Base-by-base conservation (phyloP, 176 grass and related monocot species). In the Oryza longistaminata region DNA sequence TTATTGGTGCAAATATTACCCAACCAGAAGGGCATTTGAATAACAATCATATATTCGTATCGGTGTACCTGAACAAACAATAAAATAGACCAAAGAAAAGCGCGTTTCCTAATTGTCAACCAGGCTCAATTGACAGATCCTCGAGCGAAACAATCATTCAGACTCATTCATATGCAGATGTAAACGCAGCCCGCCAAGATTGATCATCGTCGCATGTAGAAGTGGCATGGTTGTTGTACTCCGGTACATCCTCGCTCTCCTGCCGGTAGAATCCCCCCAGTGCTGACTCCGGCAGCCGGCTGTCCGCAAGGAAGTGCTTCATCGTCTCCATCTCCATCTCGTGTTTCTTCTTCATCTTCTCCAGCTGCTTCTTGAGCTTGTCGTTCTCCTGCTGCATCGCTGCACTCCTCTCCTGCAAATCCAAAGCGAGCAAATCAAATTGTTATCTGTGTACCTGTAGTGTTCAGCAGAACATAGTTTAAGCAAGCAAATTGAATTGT, bases 291-390 rank as follows among this genome's bases (percentile, higher is more conserved):
- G 93, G 97, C 17, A 96, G 84, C 48, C 94, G 94, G 84, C 97
- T 99, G 78, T 94, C 97, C 0, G 90, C 91, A 11, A 99, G 92
- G 89, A 91, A 95, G 81, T 91, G 88, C 86, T 96, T 99, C 97
- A 99, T 92, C 9, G 97, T 99, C 15, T 88, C 90, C 53, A 99
- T 48, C 88, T 99, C 97, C 85, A 96, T 78, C 58, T 88, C 75
- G 40, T 99, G 91, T 86, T 92, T 96, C 68, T 93, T 96, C 79
- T 90, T 99, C 81, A 77, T 85, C 86, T 99, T 99, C 72, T 92
- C 93, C 68, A 93, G 77, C 79, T 96, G 93, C 50, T 96, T 96
- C 91, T 88, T 92, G 5, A 99, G 76, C 80, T 84, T 96, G 75
- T 96, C 88, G 35, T 87, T 92, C 91, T 99, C 93, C 67, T 92